Base-by-base conservation (phyloP, 2,329 filamentous ascomycete species). In the Ophioceras dolichostomum region DNA sequence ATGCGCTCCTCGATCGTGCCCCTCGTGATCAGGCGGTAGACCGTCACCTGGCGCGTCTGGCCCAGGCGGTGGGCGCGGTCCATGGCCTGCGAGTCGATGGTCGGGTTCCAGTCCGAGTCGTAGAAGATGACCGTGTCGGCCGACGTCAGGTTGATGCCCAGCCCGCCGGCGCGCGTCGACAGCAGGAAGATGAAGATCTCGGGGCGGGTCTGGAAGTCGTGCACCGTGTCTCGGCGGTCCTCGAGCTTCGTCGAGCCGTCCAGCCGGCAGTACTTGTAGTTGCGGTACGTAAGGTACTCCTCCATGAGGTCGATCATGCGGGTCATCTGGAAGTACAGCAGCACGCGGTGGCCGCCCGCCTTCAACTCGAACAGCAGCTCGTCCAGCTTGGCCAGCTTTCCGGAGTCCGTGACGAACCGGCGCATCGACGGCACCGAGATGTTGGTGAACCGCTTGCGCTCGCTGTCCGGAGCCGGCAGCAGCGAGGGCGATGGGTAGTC, bases 251-350 rank as follows among this genome's bases (percentile, higher is more conserved):
- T 98, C 14, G 87, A 94, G 54, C 91, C 91, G 52, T 98, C 91
- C 32, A 98, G 72, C 42, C 91, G 84, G 52, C 89, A 93, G 63
- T 95, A 98, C 60, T 94, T 95, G 78, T 94, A 96, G 63, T 96
- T 95, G 56, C 91, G 85, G 64, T 96, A 96, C 0, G 91, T 96
- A 41, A 98, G 69, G 50, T 96, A 98, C 61, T 98, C 91, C 58
- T 98, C 91, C 84, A 96, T 96, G 42, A 98, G 68, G 57, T 98
- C 89, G 54, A 98, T 96, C 91, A 98, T 98, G 54, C 85, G 83
- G 4, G 91, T 98, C 91, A 98, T 98, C 68, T 98, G 91, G 83
- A 98, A 98, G 70, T 98, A 98, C 16, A 98, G 68, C 38, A 98
- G 68, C 17, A 98, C 91, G 52, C 91, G 87, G 50, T 98, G 91